Evolutionary conservation across 495 filamentous ascomycete species (phyloP).

Genomic region (Xylaria longipes): DNA sequence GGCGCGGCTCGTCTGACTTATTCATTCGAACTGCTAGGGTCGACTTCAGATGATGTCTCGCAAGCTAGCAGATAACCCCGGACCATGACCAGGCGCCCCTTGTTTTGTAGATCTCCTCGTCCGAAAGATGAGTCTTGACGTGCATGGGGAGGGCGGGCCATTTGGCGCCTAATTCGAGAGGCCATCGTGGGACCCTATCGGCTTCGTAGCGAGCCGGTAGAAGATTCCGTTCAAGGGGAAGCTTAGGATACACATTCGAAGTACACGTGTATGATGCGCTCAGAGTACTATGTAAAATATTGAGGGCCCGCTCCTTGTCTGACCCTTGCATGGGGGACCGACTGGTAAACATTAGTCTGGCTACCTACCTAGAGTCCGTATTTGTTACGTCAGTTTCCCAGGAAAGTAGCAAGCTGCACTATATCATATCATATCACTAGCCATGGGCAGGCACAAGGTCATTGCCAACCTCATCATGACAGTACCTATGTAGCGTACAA

Average conservation of each 20-base stretch:
- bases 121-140: conserved; percentile 37
- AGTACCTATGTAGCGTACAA: neutral
- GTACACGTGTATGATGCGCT: conserved; percentile 20
- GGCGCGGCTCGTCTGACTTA: conserved; percentile 25
- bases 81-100: conserved; percentile 20
- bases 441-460: too few relatives aligned
- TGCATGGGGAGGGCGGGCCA: conserved; percentile 27
- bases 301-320: conserved; percentile 3
- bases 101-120: conserved; percentile 38
- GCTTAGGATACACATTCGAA: conserved; percentile 11
- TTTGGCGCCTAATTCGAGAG: conserved; percentile 27
- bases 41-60: conserved; percentile 27
- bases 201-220: conserved; percentile 27
- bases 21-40: conserved; percentile 14
- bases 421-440: neutral
- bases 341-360: neutral
- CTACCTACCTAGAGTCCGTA: neutral
- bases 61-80: conserved; percentile 18
- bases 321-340: conserved; percentile 3
- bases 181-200: conserved; percentile 12
- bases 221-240: conserved; percentile 23
- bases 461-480: neutral
- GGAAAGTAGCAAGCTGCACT: neutral
- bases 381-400: neutral
- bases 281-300: neutral